Evolutionary conservation across 257 asterid species (phyloP), one percentile per base, ranked within the genome.

Genomic region (Linaria vulgaris): DNA sequence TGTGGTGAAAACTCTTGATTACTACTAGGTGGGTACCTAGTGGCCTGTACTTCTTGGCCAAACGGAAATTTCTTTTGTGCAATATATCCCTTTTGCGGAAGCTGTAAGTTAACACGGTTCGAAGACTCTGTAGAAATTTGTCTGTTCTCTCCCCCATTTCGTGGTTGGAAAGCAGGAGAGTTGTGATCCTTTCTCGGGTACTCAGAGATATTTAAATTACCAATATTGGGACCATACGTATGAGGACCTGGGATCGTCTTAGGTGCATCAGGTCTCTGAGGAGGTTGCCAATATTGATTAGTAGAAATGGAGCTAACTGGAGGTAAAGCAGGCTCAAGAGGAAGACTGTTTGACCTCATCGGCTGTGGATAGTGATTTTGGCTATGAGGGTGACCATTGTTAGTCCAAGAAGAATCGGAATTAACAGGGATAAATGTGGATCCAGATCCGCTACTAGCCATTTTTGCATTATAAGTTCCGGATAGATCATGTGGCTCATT

Each of bases 71-170:
- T 82, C 73, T 77, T 84, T 38, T 65, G 84, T 61, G 57, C 77
- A 67, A 69, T 78, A 61, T 73, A 66, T 52, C 91, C 82, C 75
- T 76, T 81, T 68, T 76, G 85, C 6, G 82, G 74, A 63, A 74
- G 71, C 39, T 72, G 73, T 27, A 53, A 52, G 63, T 69, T 76
- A 58, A 59, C 22, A 14, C 69, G 74, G 69, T 69, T 83, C 67
- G 72, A 55, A 61, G 87, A 63, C 54, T 80, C 87, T 12, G 39
- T 53, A 72, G 82, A 72, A 72, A 81, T 61, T 78, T 65, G 91
- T 77, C 88, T 86, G 45, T 52, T 75, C 75, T 83, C 95, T 63
- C 85, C 85, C 65, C 71, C 81, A 23, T 69, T 76, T 49, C 61
- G 61, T 39, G 67, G 74, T 61, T 74, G 80, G 38, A 62, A 47